Base-by-base conservation (phyloP, 345 rosid species). In the Lenwebbia sp. region DNA sequence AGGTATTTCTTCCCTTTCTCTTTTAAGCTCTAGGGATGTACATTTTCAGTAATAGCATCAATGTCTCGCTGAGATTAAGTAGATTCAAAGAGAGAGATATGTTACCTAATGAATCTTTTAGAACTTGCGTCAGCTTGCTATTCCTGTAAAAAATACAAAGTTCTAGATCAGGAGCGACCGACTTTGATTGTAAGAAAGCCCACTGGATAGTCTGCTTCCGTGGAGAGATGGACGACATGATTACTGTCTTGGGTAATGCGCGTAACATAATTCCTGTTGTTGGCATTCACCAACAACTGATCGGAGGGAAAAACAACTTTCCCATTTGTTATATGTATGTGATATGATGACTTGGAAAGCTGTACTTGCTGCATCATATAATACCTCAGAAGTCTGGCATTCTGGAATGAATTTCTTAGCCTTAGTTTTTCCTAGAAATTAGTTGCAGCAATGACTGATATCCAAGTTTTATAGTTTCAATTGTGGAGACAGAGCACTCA, bases 81-180 rank as follows among this genome's bases (percentile, higher is more conserved):
- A 55, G 58, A 55, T 55, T 55, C 13, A 65, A 9, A 65, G 74
- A 62, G 40, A 62, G 40, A 28, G 40, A 28, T 17, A 14, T 17
- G 17, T 90, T 93, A 94, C 98, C 98, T 11, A 95, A 90, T 40
- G 97, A 95, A 90, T 96, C 98, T 90, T 94, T 92, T 70, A 95
- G 95, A 85, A 95, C 94, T 85, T 92, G 96, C 17, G 98, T 94
- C 89, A 95, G 92, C 94, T 94, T 95, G 92, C 95, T 94, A 86
- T 95, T 95, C 94, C 98, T 95, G 95, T 88, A 86, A 87, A 89
- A 75, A 83, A 75, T 37, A 87, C 84, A 76, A 89, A 78, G 44
- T 28, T 40, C 44, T 13, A 17, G 47, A 83, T 85, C 78, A 56
- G 37, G 33, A 26, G 19, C 1, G 78, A 33, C 44, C 47, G 1